Conservation (phyloP, 768 basidiomycete genomes). For the Boletus rubropictus region DNA sequence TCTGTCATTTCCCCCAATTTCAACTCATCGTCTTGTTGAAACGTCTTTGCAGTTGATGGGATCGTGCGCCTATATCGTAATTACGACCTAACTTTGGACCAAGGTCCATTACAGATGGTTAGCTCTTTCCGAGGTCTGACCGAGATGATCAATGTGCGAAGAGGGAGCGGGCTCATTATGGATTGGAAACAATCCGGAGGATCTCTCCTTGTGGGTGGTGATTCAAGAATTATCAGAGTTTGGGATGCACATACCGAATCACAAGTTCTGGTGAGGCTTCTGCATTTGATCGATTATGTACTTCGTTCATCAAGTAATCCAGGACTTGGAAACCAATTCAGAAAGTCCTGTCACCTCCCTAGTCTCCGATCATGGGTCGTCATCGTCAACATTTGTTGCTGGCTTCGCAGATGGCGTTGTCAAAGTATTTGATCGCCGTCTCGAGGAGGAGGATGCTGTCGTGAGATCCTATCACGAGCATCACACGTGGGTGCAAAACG, state of each 20-base stretch:
- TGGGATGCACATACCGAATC: slow-evolving; percentile 96
- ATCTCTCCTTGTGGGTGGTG: slow-evolving; percentile 83
- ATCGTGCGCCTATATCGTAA: slow-evolving; percentile 88
- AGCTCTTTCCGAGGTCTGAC: slow-evolving; percentile 87
- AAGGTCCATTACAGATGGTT: slow-evolving; percentile 82
- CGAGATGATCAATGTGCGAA: slow-evolving; percentile 67
- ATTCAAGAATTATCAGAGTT: slow-evolving; percentile 79
- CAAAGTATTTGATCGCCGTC: slow-evolving; percentile 86
- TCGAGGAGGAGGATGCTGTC: slow-evolving; percentile 77
- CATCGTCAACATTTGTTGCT: slow-evolving; percentile 76
- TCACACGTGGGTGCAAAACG: slow-evolving; percentile 91
- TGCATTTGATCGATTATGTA: background rate
- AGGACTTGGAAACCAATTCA: slow-evolving; percentile 89
- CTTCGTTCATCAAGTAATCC: slow-evolving; percentile 2
- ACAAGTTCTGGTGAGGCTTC: slow-evolving; percentile 54
- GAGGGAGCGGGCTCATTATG: slow-evolving; percentile 78
- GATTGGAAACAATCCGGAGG: slow-evolving; percentile 93
- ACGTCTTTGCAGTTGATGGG: slow-evolving; percentile 67
- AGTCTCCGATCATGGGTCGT: slow-evolving; percentile 66
- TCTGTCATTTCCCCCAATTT: slow-evolving; percentile 31
- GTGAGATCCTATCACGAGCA: slow-evolving; percentile 67
- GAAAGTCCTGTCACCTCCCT: slow-evolving; percentile 88
- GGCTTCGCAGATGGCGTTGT: slow-evolving; percentile 91
- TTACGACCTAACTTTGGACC: slow-evolving; percentile 70
- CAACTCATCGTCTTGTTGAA: background rate